phyloP scores from a whole-genome alignment of 208 protist species.

The Wallacemonas sp. region DNA sequence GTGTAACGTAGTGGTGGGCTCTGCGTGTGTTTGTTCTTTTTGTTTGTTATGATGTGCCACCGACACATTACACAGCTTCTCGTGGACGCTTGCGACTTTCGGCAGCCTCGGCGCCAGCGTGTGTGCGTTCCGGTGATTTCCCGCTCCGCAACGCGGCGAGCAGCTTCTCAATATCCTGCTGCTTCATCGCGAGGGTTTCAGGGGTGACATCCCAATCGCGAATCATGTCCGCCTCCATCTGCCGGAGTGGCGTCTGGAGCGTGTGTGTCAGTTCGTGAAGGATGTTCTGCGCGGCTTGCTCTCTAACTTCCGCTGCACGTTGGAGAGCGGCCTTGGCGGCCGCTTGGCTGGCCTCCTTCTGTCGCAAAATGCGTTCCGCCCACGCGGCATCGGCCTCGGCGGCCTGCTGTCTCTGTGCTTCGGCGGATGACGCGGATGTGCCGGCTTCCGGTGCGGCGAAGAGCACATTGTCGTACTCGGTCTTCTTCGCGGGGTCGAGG shows the following conservation, averaged over 20 bases:
- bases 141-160: constrained; percentile 32
- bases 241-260: constrained; percentile 56
- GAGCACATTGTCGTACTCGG: constrained; percentile 35
- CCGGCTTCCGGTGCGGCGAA: background rate
- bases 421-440: background rate
- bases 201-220: constrained; percentile 75
- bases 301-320: constrained; percentile 32
- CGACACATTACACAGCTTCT: constrained; percentile 1
- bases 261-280: constrained; percentile 56
- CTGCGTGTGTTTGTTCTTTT: background rate
- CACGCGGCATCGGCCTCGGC: constrained; percentile 49
- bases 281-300: constrained; percentile 41
- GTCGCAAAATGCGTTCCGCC: constrained; percentile 49
- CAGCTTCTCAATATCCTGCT: constrained; percentile 43
- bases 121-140: background rate
- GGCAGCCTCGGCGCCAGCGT: background rate
- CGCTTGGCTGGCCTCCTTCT: constrained; percentile 34
- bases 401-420: constrained; percentile 33
- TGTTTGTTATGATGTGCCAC: no score
- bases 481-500: constrained; percentile 33
- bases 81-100: constrained; percentile 16
- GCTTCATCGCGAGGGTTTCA: constrained; percentile 66
- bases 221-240: constrained; percentile 67
- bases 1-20: background rate
- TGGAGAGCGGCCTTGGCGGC: constrained; percentile 26